phyloP scores from a whole-genome alignment of 1,139 yeast genomes.

The Debaryomycetaceae sp. region DNA sequence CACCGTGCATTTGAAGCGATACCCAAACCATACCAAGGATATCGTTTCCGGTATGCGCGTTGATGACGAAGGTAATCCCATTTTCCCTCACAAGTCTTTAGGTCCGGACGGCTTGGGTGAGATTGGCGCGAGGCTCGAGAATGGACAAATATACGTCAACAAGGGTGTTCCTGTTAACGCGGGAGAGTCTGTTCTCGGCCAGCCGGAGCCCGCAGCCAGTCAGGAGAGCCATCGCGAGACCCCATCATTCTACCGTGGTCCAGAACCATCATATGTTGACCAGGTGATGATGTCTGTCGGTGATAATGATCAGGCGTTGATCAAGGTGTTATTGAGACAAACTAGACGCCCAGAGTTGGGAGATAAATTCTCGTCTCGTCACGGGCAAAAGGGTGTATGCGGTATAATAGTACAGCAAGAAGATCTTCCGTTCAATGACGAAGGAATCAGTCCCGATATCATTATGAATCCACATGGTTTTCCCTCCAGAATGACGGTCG shows the following conservation, averaged over 20 bases:
- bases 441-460: slow-evolving; percentile 86
- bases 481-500: slow-evolving; percentile 99
- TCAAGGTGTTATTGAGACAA: slow-evolving; percentile 85
- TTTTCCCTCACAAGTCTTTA: slow-evolving; percentile 73
- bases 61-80: slow-evolving; percentile 68
- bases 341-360: slow-evolving; percentile 98
- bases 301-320: slow-evolving; percentile 88
- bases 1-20: slow-evolving; percentile 78
- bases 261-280: slow-evolving; percentile 91
- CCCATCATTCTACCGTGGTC: slow-evolving; percentile 85
- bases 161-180: slow-evolving; percentile 87
- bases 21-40: slow-evolving; percentile 90
- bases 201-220: slow-evolving; percentile 16
- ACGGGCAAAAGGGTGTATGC: slow-evolving; percentile 98
- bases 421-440: slow-evolving; percentile 89
- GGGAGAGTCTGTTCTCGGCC: slow-evolving; percentile 56
- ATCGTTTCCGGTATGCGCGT: slow-evolving; percentile 85
- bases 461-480: slow-evolving; percentile 99
- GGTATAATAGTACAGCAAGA: slow-evolving; percentile 95
- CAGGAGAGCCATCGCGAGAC: slow-evolving; percentile 73
- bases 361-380: slow-evolving; percentile 93
- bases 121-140: slow-evolving; percentile 82
- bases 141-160: slow-evolving; percentile 90
- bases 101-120: slow-evolving; percentile 97
- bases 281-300: slow-evolving; percentile 97